Evolutionary conservation across 495 filamentous ascomycete species (phyloP).

Genomic region (Daldinia bambusicola): DNA sequence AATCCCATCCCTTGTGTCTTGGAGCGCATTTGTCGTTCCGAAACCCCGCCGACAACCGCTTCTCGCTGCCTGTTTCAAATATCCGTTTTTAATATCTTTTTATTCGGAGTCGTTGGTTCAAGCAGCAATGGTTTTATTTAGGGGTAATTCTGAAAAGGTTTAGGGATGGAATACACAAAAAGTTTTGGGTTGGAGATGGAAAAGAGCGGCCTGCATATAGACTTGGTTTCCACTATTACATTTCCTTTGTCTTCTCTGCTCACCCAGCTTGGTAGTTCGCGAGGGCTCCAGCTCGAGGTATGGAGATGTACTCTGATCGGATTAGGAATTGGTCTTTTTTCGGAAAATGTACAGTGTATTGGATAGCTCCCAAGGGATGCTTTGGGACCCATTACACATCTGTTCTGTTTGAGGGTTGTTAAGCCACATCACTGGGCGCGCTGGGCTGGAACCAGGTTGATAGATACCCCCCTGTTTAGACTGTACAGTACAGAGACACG

Average conservation of each 20-base stretch:
- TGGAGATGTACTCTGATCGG: constrained; percentile 47
- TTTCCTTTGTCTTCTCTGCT: constrained; percentile 48
- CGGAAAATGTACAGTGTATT: constrained; percentile 49
- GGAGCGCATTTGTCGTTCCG: constrained; percentile 32
- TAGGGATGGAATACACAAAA: constrained; percentile 50
- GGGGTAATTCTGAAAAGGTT: constrained; percentile 40
- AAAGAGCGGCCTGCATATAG: constrained; percentile 59
- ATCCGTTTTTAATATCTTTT: constrained; percentile 39
- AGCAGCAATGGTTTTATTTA: constrained; percentile 40
- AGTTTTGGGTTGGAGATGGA: constrained; percentile 49
- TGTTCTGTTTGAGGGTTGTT: constrained; percentile 48
- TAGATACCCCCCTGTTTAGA: constrained; percentile 60
- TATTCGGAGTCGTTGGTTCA: constrained; percentile 45
- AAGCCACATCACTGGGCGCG: constrained; percentile 48
- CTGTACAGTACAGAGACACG: constrained; percentile 59
- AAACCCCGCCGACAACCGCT: constrained; percentile 37
- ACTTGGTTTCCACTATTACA: constrained; percentile 45
- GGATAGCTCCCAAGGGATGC: constrained; percentile 42
- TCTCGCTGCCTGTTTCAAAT: constrained; percentile 31
- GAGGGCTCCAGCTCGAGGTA: constrained; percentile 36
- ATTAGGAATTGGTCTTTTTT: constrained; percentile 39
- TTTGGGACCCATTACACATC: constrained; percentile 43
- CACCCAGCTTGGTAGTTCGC: constrained; percentile 37
- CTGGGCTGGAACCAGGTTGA: constrained; percentile 61
- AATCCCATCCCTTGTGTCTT: constrained; percentile 38